Evolutionary conservation across 106 monocot genomes (phyloP), one percentile per base, ranked within the genome.

Genomic region (Allium sativum): DNA sequence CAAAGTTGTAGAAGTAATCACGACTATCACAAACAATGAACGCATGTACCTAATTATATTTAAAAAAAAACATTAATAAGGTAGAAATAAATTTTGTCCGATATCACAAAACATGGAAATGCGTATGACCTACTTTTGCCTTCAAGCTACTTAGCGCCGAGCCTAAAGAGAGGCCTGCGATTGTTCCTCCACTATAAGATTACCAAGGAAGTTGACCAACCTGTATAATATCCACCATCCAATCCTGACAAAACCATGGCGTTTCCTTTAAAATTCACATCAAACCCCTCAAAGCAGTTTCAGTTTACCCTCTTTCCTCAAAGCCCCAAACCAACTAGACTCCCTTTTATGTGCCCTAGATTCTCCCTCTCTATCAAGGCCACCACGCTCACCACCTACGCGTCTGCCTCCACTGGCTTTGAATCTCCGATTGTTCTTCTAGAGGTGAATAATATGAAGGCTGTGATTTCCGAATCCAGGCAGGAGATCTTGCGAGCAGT

Each of bases 11-110:
- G 71, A 96, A 96, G 65, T 96, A 96, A 45, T 67, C 79, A 63
- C 90, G 95, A 76, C 80, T 79, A 77, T 96, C 95, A 74, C 95
- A 96, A 53, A 96, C 90, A 58, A 87, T 81, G 69, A 84, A 96
- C 44, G 95, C 95, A 78, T 82, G 87, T 69, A 96, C 84, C 95
- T 96, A 53, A 46, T 62, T 47, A n/a, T n/a, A n/a, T n/a, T n/a
- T n/a, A n/a, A n/a, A n/a, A n/a, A n/a, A n/a, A n/a, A n/a, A n/a
- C n/a, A n/a, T n/a, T n/a, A n/a, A n/a, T n/a, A n/a, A n/a, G n/a
- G n/a, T n/a, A n/a, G n/a, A n/a, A n/a, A n/a, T n/a, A n/a, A n/a
- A n/a, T n/a, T n/a, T n/a, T n/a, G n/a, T n/a, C n/a, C 15, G 12
- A 17, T 44, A 62, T 60, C 15, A 44, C n/a, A n/a, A n/a, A n/a